phyloP scores from a whole-genome alignment of 305 asterid species.

The Fraxinus velutina region DNA sequence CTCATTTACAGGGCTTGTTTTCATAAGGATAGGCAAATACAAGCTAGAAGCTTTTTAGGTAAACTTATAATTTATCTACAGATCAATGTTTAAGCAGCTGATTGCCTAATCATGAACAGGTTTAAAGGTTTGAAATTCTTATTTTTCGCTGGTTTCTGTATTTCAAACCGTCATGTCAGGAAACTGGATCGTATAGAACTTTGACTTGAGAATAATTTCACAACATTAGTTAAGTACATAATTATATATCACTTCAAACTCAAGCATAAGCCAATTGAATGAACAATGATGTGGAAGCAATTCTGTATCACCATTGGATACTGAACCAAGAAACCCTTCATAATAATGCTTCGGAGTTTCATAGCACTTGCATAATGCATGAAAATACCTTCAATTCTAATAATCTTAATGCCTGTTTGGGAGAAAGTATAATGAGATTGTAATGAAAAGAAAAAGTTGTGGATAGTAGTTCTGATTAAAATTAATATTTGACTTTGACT shows the following conservation, averaged over 20 bases:
- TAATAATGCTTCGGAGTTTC: neutral
- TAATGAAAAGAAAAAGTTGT: neutral
- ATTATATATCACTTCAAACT: neutral
- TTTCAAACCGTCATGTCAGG: neutral
- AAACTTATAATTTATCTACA: neutral
- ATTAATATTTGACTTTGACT: neutral
- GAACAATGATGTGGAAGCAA: neutral
- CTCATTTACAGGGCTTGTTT: neutral
- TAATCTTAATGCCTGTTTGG: neutral
- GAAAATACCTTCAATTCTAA: neutral
- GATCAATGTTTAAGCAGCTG: neutral
- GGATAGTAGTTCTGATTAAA: neutral
- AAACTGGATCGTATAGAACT: neutral
- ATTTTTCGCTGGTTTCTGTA: neutral
- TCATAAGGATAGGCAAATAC: neutral
- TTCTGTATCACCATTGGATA: neutral
- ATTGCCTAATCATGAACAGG: neutral
- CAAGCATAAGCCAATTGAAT: neutral
- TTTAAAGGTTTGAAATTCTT: neutral
- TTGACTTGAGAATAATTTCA: neutral
- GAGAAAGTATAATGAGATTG: neutral
- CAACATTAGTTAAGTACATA: neutral
- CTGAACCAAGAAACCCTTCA: neutral
- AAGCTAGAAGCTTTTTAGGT: neutral
- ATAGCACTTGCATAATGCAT: neutral